phyloP scores from a whole-genome alignment of 129 eudicot species.

The Chrysanthemum lavandulifolium region DNA sequence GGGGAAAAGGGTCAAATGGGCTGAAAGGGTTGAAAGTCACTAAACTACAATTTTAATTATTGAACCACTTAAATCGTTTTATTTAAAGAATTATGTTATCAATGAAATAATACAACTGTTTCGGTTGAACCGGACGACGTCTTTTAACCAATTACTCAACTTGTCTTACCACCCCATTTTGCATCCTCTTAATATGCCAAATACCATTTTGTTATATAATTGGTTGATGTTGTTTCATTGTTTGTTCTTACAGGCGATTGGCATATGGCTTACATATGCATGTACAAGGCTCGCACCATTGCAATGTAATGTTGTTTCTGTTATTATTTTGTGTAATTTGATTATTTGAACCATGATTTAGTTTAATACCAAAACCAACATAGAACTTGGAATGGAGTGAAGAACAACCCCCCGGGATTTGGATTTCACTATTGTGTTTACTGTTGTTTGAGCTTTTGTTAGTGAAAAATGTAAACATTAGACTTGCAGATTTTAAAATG shows the following conservation, averaged over 20 bases:
- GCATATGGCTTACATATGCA: constrained; percentile 99
- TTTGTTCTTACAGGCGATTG: constrained; percentile 77
- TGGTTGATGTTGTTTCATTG: neutral
- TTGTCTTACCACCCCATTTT: too few relatives aligned
- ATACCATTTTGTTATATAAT: too few relatives aligned
- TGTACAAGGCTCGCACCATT: constrained; percentile 94
- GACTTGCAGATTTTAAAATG: constrained; percentile 2
- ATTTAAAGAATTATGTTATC: too few relatives aligned
- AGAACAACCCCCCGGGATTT: constrained; percentile 13
- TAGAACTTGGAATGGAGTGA: constrained; percentile 18
- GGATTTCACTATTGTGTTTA: constrained; percentile 23
- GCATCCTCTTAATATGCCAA: too few relatives aligned
- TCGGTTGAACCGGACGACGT: too few relatives aligned
- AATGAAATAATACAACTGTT: too few relatives aligned
- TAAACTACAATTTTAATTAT: too few relatives aligned
- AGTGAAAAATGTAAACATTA: neutral
- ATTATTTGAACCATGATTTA: constrained; percentile 14
- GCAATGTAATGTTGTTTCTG: constrained; percentile 45
- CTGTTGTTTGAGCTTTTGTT: constrained; percentile 18
- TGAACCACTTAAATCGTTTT: too few relatives aligned
- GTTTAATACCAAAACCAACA: constrained; percentile 15
- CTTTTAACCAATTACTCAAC: too few relatives aligned
- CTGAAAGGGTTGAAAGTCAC: too few relatives aligned
- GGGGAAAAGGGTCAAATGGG: too few relatives aligned
- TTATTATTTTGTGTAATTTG: constrained; percentile 18